A percentile compares a stretch with the other conserved stretches of the same genome.
Conservation (phyloP, 352 stramenopile species). For the Thalassiosira oceanica region DNA sequence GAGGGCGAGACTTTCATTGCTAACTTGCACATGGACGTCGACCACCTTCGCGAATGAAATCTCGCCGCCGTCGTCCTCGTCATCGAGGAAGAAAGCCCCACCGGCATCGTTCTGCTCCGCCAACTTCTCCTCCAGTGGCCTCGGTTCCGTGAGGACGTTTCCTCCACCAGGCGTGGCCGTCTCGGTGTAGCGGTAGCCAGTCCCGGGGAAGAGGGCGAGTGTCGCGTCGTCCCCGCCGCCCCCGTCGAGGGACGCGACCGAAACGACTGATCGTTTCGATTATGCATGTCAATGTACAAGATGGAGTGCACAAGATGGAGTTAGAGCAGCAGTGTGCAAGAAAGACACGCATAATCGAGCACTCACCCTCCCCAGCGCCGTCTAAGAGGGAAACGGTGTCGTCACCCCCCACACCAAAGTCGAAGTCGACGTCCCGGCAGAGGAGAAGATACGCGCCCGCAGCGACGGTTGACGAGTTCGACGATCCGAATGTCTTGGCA, state of each 20-base stretch:
- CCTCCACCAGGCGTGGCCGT: constrained; percentile 8
- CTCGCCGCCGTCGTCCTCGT: too few relatives aligned
- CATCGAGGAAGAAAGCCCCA: neutral
- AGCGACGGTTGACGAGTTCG: neutral
- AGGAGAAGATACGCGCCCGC: constrained; percentile 10
- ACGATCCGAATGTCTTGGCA: constrained; percentile 3
- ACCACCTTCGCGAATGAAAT: too few relatives aligned
- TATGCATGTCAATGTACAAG: too few relatives aligned
- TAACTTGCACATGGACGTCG: too few relatives aligned
- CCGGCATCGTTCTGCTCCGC: neutral
- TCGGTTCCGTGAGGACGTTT: constrained; percentile 9
- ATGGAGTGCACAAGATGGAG: too few relatives aligned
- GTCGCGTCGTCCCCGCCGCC: neutral
- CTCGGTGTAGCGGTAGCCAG: constrained; percentile 6
- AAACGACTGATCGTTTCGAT: too few relatives aligned
- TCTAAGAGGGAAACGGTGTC: neutral
- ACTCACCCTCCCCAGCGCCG: neutral
- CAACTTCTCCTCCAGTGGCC: neutral
- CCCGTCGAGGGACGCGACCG: neutral
- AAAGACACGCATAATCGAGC: too few relatives aligned
- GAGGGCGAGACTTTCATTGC: too few relatives aligned
- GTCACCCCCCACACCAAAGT: neutral
- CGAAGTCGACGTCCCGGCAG: neutral
- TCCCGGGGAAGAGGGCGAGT: neutral
- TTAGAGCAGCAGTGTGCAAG: too few relatives aligned